Base-by-base conservation (phyloP, 208 protist genomes). In the Acanthamoeba pearcei region DNA sequence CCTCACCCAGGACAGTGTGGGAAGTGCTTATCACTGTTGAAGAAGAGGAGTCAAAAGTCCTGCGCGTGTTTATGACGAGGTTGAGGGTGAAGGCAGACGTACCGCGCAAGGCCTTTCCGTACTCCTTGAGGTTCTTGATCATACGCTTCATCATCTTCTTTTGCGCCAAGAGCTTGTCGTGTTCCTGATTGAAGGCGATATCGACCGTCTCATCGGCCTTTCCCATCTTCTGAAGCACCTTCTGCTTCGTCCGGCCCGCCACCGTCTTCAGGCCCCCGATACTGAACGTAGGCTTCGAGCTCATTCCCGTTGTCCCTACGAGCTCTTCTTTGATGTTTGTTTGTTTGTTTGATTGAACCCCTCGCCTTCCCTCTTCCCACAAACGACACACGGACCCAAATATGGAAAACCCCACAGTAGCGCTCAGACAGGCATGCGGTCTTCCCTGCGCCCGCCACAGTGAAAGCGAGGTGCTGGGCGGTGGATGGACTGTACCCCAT, bases 121-220 rank as follows among this genome's bases (percentile, higher is more conserved):
- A 88, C 8, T 88, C 51, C n/a, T 29, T 64, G 51, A 88, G 51
- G 80, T 88, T 49, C 42, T 62, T 88, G 51, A 4, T 62, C 29
- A 88, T n/a, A 49, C 64, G 49, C 42, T 62, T 88, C n/a, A 4
- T 62, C 29, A 88, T n/a, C 80, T 88, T 88, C 51, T 64, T 88
- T 88, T 88, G 51, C 64, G 46, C 4, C 64, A 42, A n/a, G 80
- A 88, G 64, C 27, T 42, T n/a, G 27, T 2, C 46, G 29, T 64
- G n/a, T 29, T 88, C 80, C 80, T 88, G 80, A n/a, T 88, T 88
- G 80, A 88, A 88, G 46, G n/a, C 53, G 80, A 64, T 49, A 38
- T 88, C 80, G 49, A 88, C 80, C 8, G 80, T 88, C 51, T 55
- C 53, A n/a, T 88, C 80, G 13, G 51, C 80, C 46, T 64, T 55